Evolutionary conservation across 1,284 basidiomycete genomes (phyloP).

Genomic region (Ganoderma leucocontextum): DNA sequence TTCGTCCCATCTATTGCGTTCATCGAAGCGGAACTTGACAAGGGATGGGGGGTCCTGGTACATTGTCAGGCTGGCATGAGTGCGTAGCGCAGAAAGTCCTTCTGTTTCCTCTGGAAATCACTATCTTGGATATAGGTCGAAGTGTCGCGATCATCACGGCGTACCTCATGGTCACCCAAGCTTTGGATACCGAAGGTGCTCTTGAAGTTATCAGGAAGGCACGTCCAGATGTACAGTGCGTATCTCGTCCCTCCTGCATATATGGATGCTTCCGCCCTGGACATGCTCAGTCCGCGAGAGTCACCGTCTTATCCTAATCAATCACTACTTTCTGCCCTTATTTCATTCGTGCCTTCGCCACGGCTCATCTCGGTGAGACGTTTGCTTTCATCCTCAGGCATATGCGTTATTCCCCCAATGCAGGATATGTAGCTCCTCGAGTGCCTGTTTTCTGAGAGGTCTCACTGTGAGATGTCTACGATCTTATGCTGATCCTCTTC

Average conservation of each 20-base stretch:
- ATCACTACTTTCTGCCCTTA: too few relatives aligned
- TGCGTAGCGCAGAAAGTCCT: slow-evolving; percentile 48
- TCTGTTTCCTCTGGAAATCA: background rate
- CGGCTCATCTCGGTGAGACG: too few relatives aligned
- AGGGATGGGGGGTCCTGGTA: slow-evolving; percentile 79
- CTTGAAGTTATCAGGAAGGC: slow-evolving; percentile 70
- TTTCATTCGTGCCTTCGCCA: too few relatives aligned
- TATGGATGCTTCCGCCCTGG: background rate
- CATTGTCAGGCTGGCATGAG: slow-evolving; percentile 91
- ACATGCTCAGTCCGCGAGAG: too few relatives aligned
- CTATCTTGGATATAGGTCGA: slow-evolving; percentile 57
- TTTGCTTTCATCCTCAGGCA: too few relatives aligned
- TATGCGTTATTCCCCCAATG: too few relatives aligned
- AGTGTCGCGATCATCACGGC: slow-evolving; percentile 85
- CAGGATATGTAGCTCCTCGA: too few relatives aligned
- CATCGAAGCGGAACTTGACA: slow-evolving; percentile 79
- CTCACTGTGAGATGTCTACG: background rate
- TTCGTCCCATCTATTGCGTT: slow-evolving; percentile 82
- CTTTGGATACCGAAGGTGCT: slow-evolving; percentile 72
- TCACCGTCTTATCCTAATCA: too few relatives aligned
- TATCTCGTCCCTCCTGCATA: slow-evolving; percentile 18
- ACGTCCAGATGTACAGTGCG: slow-evolving; percentile 76
- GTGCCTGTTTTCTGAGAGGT: background rate
- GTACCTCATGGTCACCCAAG: slow-evolving; percentile 81
- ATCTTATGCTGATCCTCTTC: background rate